A percentile compares a stretch with the other conserved stretches of the same genome.
phyloP scores from a whole-genome alignment of 1,284 basidiomycete species.

The Cryptococcus sp. region DNA sequence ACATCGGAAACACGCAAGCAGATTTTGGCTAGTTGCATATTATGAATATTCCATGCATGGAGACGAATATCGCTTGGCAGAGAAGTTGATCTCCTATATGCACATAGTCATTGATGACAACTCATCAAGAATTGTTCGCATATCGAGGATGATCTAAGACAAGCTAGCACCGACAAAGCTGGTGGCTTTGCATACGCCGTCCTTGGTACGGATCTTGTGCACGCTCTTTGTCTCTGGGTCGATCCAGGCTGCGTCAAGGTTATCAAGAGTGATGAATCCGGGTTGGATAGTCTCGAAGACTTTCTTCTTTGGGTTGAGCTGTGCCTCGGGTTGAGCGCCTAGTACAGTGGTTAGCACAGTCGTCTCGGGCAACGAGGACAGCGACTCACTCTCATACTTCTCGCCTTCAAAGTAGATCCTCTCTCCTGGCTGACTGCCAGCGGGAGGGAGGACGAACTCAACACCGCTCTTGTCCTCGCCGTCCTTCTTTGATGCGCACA shows the following conservation, averaged over 20 bases:
- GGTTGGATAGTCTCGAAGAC: conserved; percentile 94
- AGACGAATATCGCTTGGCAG: too few species aligned
- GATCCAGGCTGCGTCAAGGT: conserved; percentile 85
- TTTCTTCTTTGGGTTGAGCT: conserved; percentile 96
- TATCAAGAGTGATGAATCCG: conserved; percentile 80
- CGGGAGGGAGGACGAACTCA: conserved; percentile 84
- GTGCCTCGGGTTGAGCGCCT: conserved; percentile 72
- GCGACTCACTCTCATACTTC: conserved; percentile 69
- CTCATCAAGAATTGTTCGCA: too few species aligned
- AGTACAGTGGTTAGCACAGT: conserved; percentile 4
- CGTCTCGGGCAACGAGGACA: not conserved
- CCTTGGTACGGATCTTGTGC: conserved; percentile 81
- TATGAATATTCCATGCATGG: too few species aligned
- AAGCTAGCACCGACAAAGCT: conserved; percentile 81
- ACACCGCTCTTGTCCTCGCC: conserved; percentile 89
- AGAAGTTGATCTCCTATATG: too few species aligned
- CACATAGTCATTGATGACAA: too few species aligned
- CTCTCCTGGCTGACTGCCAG: conserved; percentile 83
- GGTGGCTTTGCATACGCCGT: conserved; percentile 77
- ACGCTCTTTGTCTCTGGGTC: conserved; percentile 76
- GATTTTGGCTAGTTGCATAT: too few species aligned
- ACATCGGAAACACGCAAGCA: too few species aligned
- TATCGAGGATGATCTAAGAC: conserved; percentile 59
- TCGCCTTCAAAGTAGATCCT: conserved; percentile 88
- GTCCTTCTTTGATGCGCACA: conserved; percentile 82